Percentiles rank a stretch among this genome's conserved stretches.
These are phyloP conservation scores for Alternaria panax DNA, from an alignment of 2,329 filamentous ascomycete species.

Conservation along the genomic window DNA sequence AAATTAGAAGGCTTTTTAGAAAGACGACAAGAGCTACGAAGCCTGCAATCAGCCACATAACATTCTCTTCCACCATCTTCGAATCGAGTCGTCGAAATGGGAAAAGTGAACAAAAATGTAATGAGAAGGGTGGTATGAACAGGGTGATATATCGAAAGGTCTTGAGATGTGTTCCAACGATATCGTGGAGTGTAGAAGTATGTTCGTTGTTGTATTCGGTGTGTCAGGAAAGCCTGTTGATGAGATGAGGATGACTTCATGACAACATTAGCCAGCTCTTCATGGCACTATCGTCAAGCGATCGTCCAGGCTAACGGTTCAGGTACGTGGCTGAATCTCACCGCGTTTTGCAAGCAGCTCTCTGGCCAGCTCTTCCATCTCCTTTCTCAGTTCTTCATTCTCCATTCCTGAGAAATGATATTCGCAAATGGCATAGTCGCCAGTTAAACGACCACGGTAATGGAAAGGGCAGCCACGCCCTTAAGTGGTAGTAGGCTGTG, in stretches of 20 bases:
- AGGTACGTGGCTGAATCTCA: background rate
- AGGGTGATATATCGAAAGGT: background rate
- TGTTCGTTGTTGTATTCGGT: background rate
- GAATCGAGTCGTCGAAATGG: rapidly evolving
- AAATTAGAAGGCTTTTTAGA: background rate
- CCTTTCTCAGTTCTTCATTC: background rate
- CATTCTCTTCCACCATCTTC: background rate
- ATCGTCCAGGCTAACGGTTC: background rate
- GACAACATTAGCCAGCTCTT: background rate
- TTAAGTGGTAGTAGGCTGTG: background rate
- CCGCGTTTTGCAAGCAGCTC: background rate
- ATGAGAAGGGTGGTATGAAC: background rate
- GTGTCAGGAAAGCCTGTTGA: background rate
- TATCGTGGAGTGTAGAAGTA: background rate
- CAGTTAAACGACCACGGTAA: no score
- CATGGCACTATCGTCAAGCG: background rate
- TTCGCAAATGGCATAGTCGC: background rate
- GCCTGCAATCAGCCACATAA: background rate
- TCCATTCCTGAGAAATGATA: background rate
- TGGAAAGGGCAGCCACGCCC: background rate
- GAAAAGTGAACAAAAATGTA: background rate
- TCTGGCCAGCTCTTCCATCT: background rate
- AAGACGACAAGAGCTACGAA: background rate
- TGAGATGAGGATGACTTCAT: background rate
- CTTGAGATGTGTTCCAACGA: no score